Evolutionary conservation across 2,329 filamentous ascomycete species (phyloP), one percentile per base, ranked within the genome.

Genomic region (Fusarium sp.): DNA sequence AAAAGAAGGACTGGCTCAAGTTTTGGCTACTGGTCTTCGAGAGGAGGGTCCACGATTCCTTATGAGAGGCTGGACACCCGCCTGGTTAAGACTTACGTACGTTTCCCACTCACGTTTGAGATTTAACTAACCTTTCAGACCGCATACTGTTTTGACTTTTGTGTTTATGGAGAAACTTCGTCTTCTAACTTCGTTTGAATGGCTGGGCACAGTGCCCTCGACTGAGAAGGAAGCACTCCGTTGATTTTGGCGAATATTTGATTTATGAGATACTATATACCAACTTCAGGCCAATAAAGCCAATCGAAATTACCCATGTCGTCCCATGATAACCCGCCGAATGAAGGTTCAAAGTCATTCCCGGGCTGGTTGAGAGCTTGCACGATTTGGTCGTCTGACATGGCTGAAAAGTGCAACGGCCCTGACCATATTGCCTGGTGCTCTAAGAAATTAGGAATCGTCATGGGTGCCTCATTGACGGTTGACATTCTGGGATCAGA

Each of bases 371-470:
- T 89, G 26, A 91, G 82, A 6, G 88, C 87, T 65, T 90, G 87
- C 7, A 87, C 83, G 45, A 91, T 89, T 72, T 91, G 88, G 58
- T 89, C 84, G 57, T 90, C 88, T 1, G 89, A 91, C 89, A 91
- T 91, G 30, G 87, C 81, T 4, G 88, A 90, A 73, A 91, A 89
- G 23, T 88, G 86, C 21, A 90, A 70, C 6, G 85, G 82, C 61
- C 86, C 84, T 0, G 81, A 73, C 81, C 83, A 84, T 10, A 82
- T 58, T 7, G 73, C 46, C 4, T 72, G 69, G 43, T 77, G 73
- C 7, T 74, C 72, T 44, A 78, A 36, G 23, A 77, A 77, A 9
- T 63, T 70, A 0, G 69, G 68, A 7, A 70, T 70, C 8, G 73
- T 54, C 6, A 72, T 66, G 0, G 75, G 61, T 0, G 70, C 60